Conservation (phyloP, 140 eudicot genomes). For the Cichorium intybus region DNA sequence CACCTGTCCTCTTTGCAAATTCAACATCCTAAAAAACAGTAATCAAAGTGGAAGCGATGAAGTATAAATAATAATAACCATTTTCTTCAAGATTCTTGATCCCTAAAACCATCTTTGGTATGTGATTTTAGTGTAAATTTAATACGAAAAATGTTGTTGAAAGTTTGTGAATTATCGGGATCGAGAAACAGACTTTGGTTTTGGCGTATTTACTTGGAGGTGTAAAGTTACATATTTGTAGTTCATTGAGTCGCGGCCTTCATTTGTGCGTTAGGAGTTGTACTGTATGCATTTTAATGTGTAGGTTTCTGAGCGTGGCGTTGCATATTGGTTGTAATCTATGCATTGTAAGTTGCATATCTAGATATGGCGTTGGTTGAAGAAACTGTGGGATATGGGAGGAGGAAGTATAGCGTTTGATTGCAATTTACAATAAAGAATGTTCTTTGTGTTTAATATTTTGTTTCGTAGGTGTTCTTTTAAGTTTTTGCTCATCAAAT, state of each 20-base stretch:
- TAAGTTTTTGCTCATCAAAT: too few species aligned
- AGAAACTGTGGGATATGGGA: not conserved
- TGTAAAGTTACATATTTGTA: slow-evolving; percentile 28
- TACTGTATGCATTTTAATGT: not conserved
- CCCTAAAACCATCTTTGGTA: slow-evolving; percentile 16
- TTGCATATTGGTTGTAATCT: not conserved
- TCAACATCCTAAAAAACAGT: slow-evolving; percentile 74
- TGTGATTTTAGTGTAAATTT: slow-evolving; percentile 27
- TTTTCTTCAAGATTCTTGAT: slow-evolving; percentile 11
- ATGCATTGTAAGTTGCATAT: too few species aligned
- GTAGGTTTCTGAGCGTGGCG: slow-evolving; percentile 1
- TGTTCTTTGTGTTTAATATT: too few species aligned
- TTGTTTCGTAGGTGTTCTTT: too few species aligned
- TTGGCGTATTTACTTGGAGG: slow-evolving; percentile 26
- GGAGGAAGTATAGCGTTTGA: slow-evolving; percentile 3
- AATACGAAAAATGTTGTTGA: slow-evolving; percentile 20
- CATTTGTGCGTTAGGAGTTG: slow-evolving; percentile 12
- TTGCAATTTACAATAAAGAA: not conserved
- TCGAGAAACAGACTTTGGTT: not conserved
- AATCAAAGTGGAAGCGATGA: slow-evolving; percentile 81
- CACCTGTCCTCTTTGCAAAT: slow-evolving; percentile 95
- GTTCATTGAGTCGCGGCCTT: not conserved
- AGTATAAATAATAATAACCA: slow-evolving; percentile 39
- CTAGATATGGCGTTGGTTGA: too few species aligned
- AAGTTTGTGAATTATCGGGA: slow-evolving; percentile 15